These are phyloP conservation scores for Calendula officinalis DNA, from an alignment of 129 eudicot species.

Conservation along the genomic window DNA sequence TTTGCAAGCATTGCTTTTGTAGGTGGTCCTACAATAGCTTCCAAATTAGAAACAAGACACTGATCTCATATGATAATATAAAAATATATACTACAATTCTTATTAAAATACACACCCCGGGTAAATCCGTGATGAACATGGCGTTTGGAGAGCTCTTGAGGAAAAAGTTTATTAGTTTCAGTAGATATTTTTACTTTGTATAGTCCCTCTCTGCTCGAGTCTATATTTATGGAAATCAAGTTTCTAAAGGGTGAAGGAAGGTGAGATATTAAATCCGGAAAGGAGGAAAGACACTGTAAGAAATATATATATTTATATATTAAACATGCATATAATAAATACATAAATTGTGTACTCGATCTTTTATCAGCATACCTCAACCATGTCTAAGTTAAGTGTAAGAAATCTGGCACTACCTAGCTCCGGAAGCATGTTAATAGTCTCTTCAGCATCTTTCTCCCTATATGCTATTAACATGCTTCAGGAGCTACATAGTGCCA, in stretches of 20 bases:
- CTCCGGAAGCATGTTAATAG: constrained; percentile 18
- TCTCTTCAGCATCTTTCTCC: constrained; percentile 1
- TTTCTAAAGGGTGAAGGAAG: constrained; percentile 16
- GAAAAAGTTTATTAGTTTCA: constrained; percentile 12
- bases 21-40: background rate
- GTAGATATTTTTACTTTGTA: background rate
- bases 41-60: background rate
- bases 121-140: constrained; percentile 1
- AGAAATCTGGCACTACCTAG: constrained; percentile 20
- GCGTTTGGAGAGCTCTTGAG: background rate
- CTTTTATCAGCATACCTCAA: constrained; percentile 11
- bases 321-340: background rate
- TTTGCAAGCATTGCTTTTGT: constrained; percentile 1
- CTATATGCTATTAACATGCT: constrained; percentile 16
- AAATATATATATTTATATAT: background rate
- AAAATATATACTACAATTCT: too few relatives aligned
- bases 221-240: background rate
- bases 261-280: constrained; percentile 11
- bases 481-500: constrained; percentile 19
- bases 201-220: background rate
- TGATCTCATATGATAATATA: background rate
- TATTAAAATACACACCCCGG: background rate
- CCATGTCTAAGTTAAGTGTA: constrained; percentile 15
- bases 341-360: background rate
- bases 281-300: constrained; percentile 18